phyloP scores from a whole-genome alignment of 495 filamentous ascomycete genomes.

The Cairneyella variabilis region DNA sequence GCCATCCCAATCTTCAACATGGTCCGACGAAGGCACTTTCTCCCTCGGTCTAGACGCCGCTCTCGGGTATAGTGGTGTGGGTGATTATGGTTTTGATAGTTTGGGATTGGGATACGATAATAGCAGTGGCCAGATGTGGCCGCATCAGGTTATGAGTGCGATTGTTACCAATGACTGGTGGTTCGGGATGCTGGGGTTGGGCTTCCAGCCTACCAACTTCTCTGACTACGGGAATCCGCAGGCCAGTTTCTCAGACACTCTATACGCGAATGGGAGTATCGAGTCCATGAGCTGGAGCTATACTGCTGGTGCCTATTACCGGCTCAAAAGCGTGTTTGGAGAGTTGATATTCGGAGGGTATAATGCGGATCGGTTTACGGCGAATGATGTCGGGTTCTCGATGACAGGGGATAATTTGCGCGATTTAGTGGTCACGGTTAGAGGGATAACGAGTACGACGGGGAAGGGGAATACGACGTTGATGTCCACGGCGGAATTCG shows the following conservation, averaged over 20 bases:
- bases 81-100: conserved; percentile 39
- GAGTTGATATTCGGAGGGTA: conserved; percentile 56
- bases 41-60: conserved; percentile 12
- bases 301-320: conserved; percentile 53
- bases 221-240: conserved; percentile 24
- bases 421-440: conserved; percentile 46
- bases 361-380: conserved; percentile 45
- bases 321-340: conserved; percentile 43
- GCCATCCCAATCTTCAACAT: conserved; percentile 43
- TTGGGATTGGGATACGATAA: conserved; percentile 38
- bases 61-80: conserved; percentile 11
- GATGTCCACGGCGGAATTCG: conserved; percentile 32
- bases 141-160: conserved; percentile 44
- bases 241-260: conserved; percentile 44
- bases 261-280: conserved; percentile 43
- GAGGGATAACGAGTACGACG: conserved; percentile 37
- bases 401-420: conserved; percentile 45
- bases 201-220: conserved; percentile 29
- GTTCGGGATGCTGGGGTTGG: conserved; percentile 22
- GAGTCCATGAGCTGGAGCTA: conserved; percentile 52
- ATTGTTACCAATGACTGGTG: conserved; percentile 28
- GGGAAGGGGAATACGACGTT: conserved; percentile 23
- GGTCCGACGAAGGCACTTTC: conserved; percentile 32
- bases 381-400: conserved; percentile 43
- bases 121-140: conserved; percentile 37